Evolutionary conservation across 768 basidiomycete species (phyloP).

Genomic region (Leccinum boreale): DNA sequence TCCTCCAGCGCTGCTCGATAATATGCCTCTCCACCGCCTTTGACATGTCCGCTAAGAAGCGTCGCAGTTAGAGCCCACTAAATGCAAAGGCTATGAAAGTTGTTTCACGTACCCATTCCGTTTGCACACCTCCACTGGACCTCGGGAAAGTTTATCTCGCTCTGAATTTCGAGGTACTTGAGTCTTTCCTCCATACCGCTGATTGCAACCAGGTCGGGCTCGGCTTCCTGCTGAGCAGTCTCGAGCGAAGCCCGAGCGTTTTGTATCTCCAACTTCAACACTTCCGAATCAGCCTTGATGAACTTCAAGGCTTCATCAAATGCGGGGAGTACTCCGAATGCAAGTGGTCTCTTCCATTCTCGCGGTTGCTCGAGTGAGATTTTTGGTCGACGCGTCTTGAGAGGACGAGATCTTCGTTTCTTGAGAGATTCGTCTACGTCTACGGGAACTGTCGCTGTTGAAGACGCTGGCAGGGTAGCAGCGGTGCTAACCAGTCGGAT

Average conservation of each 20-base stretch:
- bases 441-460: too few species aligned
- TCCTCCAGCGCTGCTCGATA: constrained; percentile 80
- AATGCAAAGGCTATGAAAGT: neutral
- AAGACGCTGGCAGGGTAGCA: too few species aligned
- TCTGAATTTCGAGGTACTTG: constrained; percentile 70
- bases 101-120: constrained; percentile 63
- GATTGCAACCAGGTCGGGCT: constrained; percentile 36
- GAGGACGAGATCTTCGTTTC: constrained; percentile 11
- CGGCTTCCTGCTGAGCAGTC: constrained; percentile 21
- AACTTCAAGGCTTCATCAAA: constrained; percentile 83
- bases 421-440: neutral
- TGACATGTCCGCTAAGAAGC: constrained; percentile 57
- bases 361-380: constrained; percentile 52
- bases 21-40: constrained; percentile 74
- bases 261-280: constrained; percentile 36
- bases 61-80: neutral
- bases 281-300: constrained; percentile 59
- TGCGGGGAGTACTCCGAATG: constrained; percentile 61
- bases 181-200: constrained; percentile 47
- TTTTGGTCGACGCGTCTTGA: constrained; percentile 42
- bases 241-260: constrained; percentile 18
- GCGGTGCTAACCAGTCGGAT: too few species aligned
- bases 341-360: constrained; percentile 64
- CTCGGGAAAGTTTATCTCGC: constrained; percentile 79
- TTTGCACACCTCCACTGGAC: constrained; percentile 76